phyloP scores from a whole-genome alignment of 176 grass and related monocot species.

The Lolium perenne region DNA sequence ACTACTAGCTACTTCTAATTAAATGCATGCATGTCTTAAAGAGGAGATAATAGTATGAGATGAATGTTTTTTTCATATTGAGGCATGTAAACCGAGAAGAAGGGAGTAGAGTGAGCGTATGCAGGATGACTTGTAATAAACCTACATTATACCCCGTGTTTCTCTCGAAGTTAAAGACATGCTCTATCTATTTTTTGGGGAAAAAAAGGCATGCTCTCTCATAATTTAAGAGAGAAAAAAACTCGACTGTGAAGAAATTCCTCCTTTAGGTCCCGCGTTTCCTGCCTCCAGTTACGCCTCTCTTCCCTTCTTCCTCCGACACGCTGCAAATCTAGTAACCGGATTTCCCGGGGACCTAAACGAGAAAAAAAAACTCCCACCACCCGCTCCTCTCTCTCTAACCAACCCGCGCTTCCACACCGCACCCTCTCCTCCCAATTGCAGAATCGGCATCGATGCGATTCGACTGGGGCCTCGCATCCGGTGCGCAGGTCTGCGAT shows the following conservation, averaged over 20 bases:
- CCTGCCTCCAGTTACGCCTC: neutral
- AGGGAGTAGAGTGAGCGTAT: too few relatives aligned
- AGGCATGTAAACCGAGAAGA: too few relatives aligned
- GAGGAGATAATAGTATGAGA: too few relatives aligned
- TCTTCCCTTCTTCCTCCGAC: constrained; percentile 7
- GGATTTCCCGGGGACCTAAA: neutral
- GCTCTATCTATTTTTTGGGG: too few relatives aligned
- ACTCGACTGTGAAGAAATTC: neutral
- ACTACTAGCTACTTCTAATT: too few relatives aligned
- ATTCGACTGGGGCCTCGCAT: constrained; percentile 40
- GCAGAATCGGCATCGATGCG: constrained; percentile 46
- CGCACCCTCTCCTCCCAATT: neutral
- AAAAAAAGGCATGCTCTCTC: too few relatives aligned
- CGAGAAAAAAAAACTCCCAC: constrained; percentile 35
- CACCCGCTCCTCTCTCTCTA: neutral
- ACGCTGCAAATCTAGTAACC: constrained; percentile 20
- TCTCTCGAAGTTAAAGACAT: too few relatives aligned
- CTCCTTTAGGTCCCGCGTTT: constrained; percentile 9
- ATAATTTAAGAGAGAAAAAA: neutral
- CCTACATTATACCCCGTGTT: too few relatives aligned
- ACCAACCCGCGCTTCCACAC: constrained; percentile 13
- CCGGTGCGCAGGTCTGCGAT: constrained; percentile 39
- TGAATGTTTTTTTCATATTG: too few relatives aligned
- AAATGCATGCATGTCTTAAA: too few relatives aligned
- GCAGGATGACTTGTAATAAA: too few relatives aligned